phyloP scores from a whole-genome alignment of 768 basidiomycete genomes.

The Rhodotorula babjevae region DNA sequence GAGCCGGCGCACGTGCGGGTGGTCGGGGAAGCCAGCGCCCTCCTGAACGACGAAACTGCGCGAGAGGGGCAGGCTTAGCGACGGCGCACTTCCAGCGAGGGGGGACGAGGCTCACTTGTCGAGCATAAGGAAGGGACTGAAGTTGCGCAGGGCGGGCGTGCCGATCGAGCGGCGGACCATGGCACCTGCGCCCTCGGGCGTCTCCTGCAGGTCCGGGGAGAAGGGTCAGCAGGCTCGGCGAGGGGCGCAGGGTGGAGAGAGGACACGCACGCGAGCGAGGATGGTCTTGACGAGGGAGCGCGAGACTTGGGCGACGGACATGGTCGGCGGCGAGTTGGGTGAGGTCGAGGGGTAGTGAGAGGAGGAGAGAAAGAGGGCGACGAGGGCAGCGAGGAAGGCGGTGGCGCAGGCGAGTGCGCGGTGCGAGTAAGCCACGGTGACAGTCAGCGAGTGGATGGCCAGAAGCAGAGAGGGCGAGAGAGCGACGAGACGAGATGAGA shows the following conservation, averaged over 20 bases:
- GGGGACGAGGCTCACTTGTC: conserved; percentile 43
- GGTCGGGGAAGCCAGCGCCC: conserved; percentile 55
- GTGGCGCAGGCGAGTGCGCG: not conserved
- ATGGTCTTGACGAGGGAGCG: conserved; percentile 72
- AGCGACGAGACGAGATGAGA: no score
- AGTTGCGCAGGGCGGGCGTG: conserved; percentile 63
- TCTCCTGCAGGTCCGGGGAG: conserved; percentile 50
- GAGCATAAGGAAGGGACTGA: conserved; percentile 82
- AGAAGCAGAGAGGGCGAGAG: no score
- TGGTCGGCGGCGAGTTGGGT: not conserved
- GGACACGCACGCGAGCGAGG: conserved; percentile 60
- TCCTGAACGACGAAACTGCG: conserved; percentile 58
- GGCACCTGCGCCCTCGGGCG: conserved; percentile 64
- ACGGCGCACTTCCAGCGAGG: not conserved
- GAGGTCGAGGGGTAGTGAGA: not conserved
- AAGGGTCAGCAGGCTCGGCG: conserved; percentile 48
- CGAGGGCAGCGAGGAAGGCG: not conserved
- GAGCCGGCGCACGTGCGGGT: not conserved
- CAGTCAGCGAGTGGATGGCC: not conserved
- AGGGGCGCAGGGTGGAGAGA: conserved; percentile 53
- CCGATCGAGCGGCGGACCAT: conserved; percentile 84
- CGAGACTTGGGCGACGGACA: conserved; percentile 32
- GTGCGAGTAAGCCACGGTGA: conserved; percentile 2
- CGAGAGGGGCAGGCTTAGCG: not conserved
- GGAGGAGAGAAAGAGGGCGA: not conserved